Evolutionary conservation across 176 grass and related monocot genomes (phyloP), one percentile per base, ranked within the genome.

Genomic region (Themeda triandra): DNA sequence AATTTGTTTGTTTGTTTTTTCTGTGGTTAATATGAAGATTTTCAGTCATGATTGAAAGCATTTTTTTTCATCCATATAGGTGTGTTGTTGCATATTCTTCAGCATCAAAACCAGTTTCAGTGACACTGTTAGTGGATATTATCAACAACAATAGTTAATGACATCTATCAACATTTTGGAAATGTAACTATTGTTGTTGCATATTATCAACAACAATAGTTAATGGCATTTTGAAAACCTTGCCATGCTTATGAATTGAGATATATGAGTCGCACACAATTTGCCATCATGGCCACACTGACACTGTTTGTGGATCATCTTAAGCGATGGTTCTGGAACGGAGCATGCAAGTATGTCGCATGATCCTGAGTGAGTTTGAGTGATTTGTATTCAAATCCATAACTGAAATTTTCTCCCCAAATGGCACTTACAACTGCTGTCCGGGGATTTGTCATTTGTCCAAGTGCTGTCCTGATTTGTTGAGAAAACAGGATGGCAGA

Each of bases 401-500:
- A 58, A 59, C 23, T 59, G 25, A 29, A 2, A 14, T 14, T 63
- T 62, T 63, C 24, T 64, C 62, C 4, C 0, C n/a, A 62, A 62
- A 62, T 62, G 54, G 9, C 27, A 45, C 28, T n/a, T n/a, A n/a
- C n/a, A n/a, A n/a, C n/a, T n/a, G n/a, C n/a, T n/a, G n/a, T n/a
- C n/a, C n/a, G n/a, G n/a, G n/a, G n/a, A n/a, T 69, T 12, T 7
- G 4, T 29, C 58, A 3, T 24, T 33, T 68, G 11, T 32, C 4
- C 12, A 14, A 70, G 39, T 37, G 39, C 10, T 86, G 40, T 51
- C 12, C 13, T 19, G 17, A 44, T 28, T 68, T 81, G 6, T n/a
- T 81, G 29, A 53, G 40, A 63, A 63, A 83, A 48, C 58, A 75
- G 58, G 63, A 68, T 69, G 30, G 30, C 35, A 67, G 28, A n/a